Conservation (phyloP, 1,284 basidiomycete genomes). For the Phlebopus sp. region DNA sequence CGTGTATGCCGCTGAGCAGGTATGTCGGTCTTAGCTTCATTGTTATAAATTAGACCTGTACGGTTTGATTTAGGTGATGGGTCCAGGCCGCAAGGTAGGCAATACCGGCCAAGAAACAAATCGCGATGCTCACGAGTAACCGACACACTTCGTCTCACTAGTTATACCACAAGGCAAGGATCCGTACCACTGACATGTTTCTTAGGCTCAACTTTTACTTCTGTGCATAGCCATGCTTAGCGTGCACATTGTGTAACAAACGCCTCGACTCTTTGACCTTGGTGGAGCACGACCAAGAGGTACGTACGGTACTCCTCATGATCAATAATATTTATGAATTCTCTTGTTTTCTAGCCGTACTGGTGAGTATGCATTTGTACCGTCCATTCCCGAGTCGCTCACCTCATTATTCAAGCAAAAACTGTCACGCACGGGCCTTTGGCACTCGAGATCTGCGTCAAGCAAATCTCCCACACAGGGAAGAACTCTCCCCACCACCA, state of each 20-base stretch:
- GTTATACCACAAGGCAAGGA: conserved; percentile 73
- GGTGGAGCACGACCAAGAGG: conserved; percentile 74
- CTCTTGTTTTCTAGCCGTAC: conserved; percentile 23
- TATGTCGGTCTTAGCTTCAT: conserved; percentile 29
- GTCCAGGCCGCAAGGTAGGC: conserved; percentile 74
- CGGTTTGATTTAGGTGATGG: conserved; percentile 56
- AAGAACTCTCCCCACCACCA: conserved; percentile 27
- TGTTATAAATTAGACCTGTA: conserved; percentile 7
- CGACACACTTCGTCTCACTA: conserved; percentile 26
- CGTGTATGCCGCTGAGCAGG: conserved; percentile 83
- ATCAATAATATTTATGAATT: too few relatives aligned
- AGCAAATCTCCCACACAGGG: conserved; percentile 62
- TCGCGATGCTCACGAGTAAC: conserved; percentile 6
- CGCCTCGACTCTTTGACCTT: conserved; percentile 70
- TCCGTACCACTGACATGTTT: conserved; percentile 7
- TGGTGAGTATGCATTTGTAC: conserved; percentile 20
- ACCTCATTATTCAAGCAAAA: conserved; percentile 49
- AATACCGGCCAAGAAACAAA: conserved; percentile 7
- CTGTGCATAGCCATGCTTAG: conserved; percentile 54
- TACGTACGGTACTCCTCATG: conserved; percentile 32
- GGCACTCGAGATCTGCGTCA: conserved; percentile 71
- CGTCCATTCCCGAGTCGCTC: background rate
- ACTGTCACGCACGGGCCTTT: conserved; percentile 69
- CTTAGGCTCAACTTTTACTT: conserved; percentile 22
- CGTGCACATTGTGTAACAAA: conserved; percentile 68